Evolutionary conservation across 2,329 filamentous ascomycete genomes (phyloP).

Genomic region (Diaporthe aspalathi): DNA sequence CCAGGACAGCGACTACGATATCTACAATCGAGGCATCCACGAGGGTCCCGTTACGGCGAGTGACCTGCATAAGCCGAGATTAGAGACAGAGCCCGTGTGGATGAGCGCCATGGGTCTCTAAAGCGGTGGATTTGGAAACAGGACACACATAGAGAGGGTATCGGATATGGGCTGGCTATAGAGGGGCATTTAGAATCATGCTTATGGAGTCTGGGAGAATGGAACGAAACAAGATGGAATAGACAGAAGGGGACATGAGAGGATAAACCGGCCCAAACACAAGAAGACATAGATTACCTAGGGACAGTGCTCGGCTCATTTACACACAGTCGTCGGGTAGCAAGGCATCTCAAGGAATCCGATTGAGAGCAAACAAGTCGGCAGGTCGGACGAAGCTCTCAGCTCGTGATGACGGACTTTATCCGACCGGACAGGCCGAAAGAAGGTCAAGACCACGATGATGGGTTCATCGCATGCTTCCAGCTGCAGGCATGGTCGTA

Average conservation of each 20-base stretch:
- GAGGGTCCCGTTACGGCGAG: slow-evolving; percentile 30
- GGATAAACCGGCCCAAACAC: background rate
- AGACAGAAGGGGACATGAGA: background rate
- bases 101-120: slow-evolving; percentile 37
- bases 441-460: background rate
- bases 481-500: background rate
- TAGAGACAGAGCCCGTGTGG: slow-evolving; percentile 36
- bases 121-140: background rate
- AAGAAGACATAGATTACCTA: background rate
- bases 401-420: slow-evolving; percentile 8
- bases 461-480: slow-evolving; percentile 9
- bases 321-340: background rate
- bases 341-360: background rate
- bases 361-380: background rate
- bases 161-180: background rate
- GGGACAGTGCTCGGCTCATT: background rate
- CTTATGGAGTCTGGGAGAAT: slow-evolving; percentile 13
- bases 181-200: background rate
- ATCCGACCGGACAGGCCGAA: slow-evolving; percentile 20
- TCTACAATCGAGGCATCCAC: slow-evolving; percentile 19
- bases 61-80: slow-evolving; percentile 24
- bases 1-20: slow-evolving; percentile 26
- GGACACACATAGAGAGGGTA: background rate
- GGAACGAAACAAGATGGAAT: background rate
- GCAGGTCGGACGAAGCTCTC: background rate